Evolutionary conservation across 1,139 yeast species (phyloP).

Genomic region (Lodderomyces beijingensis): DNA sequence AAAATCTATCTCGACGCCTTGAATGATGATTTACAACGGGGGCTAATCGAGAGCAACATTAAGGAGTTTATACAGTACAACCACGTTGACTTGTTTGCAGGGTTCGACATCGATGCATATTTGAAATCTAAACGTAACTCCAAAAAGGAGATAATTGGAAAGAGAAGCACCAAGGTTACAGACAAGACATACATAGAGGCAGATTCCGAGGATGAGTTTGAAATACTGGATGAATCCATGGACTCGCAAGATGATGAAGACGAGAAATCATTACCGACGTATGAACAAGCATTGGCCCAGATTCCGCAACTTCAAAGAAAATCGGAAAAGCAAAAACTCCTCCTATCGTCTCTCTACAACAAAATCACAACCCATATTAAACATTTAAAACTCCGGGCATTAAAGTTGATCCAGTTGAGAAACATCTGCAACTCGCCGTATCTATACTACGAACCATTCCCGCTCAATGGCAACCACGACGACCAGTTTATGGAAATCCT

Average conservation of each 20-base stretch:
- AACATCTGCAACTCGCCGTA: constrained; percentile 84
- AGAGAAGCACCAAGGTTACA: background rate
- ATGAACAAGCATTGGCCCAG: constrained; percentile 9
- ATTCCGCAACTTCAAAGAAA: constrained; percentile 1
- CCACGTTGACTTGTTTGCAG: constrained; percentile 18
- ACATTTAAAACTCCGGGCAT: constrained; percentile 47
- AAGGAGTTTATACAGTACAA: constrained; percentile 42
- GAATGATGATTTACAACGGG: constrained; percentile 36
- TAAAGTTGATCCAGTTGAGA: constrained; percentile 72
- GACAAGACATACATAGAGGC: constrained; percentile 18
- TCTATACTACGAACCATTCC: constrained; percentile 74
- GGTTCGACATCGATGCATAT: constrained; percentile 21
- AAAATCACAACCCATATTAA: constrained; percentile 20
- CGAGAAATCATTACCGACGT: constrained; percentile 7
- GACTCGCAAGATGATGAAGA: constrained; percentile 7
- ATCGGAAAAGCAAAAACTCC: constrained; percentile 13
- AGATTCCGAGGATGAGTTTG: constrained; percentile 21
- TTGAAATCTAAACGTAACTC: constrained; percentile 18
- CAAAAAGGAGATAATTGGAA: constrained; percentile 3
- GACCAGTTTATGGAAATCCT: constrained; percentile 26
- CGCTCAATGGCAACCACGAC: constrained; percentile 21
- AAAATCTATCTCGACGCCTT: constrained; percentile 61
- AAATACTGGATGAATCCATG: constrained; percentile 2
- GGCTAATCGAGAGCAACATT: constrained; percentile 41
- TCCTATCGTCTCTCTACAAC: constrained; percentile 16